Percentiles rank a stretch among this genome's conserved stretches.
phyloP scores from a whole-genome alignment of 148 eudicot species.

The Heliosperma pusillum region DNA sequence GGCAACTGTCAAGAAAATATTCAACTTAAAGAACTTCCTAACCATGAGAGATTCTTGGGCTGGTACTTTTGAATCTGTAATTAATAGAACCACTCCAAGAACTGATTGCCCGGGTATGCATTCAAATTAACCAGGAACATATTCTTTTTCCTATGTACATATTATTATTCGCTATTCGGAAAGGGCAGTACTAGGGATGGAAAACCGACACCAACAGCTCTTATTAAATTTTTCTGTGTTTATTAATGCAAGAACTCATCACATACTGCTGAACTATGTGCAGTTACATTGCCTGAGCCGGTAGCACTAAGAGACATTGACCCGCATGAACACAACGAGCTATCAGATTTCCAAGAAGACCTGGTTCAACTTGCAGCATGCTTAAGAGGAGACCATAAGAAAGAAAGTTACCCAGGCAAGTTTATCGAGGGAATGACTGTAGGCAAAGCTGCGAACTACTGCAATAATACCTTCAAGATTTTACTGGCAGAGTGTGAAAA shows the following conservation, averaged over 20 bases:
- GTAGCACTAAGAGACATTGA: constrained; percentile 44
- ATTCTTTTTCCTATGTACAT: no score
- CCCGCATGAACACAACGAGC: constrained; percentile 41
- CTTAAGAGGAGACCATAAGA: constrained; percentile 56
- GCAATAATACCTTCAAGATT: constrained; percentile 36
- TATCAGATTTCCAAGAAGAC: constrained; percentile 57
- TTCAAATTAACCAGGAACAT: not conserved
- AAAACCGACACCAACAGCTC: no score
- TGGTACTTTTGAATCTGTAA: constrained; percentile 55
- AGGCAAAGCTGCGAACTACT: constrained; percentile 42
- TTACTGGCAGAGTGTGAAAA: constrained; percentile 51
- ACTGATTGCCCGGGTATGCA: constrained; percentile 65
- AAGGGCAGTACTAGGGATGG: no score
- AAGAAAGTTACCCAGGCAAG: constrained; percentile 44
- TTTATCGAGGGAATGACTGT: constrained; percentile 58
- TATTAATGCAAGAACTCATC: not conserved
- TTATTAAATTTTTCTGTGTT: not conserved
- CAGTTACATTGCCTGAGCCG: constrained; percentile 61
- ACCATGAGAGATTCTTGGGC: constrained; percentile 73
- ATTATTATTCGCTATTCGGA: no score
- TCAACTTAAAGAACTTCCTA: constrained; percentile 61
- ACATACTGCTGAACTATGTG: not conserved
- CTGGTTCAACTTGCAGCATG: constrained; percentile 64
- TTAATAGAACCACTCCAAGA: constrained; percentile 52
- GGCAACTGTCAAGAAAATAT: constrained; percentile 71